phyloP scores from a whole-genome alignment of 805 yeast species.

The Huiozyma naganishii region DNA sequence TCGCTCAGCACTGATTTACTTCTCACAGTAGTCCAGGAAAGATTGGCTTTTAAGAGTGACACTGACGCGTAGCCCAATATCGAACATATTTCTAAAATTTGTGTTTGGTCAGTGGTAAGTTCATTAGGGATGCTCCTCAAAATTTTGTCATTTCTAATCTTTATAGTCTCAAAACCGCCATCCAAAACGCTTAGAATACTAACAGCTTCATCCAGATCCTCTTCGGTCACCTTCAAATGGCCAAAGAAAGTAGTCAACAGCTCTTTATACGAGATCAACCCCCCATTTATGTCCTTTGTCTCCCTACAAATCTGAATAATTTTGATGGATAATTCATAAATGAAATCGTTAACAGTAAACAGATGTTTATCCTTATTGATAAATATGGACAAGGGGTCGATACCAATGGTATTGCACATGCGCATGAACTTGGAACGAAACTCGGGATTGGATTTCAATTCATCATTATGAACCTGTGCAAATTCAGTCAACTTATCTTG shows the following conservation, averaged over 20 bases:
- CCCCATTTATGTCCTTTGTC: conserved; percentile 71
- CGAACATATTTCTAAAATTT: conserved; percentile 64
- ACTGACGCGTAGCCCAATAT: conserved; percentile 65
- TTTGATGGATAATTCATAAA: conserved; percentile 58
- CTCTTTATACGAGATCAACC: conserved; percentile 56
- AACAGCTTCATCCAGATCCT: conserved; percentile 50
- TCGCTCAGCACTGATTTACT: conserved; percentile 57
- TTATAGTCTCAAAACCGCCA: conserved; percentile 55
- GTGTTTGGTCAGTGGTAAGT: conserved; percentile 55
- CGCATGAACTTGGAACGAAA: conserved; percentile 62
- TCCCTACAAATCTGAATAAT: conserved; percentile 66
- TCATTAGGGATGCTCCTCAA: conserved; percentile 55
- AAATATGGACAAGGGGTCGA: conserved; percentile 56
- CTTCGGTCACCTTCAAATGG: conserved; percentile 27
- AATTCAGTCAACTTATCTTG: conserved; percentile 68
- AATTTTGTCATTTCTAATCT: conserved; percentile 42
- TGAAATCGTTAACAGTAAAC: conserved; percentile 37
- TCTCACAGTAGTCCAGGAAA: conserved; percentile 59
- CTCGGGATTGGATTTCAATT: conserved; percentile 51
- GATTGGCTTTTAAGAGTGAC: conserved; percentile 57
- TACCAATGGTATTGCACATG: conserved; percentile 71
- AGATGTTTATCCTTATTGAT: conserved; percentile 23
- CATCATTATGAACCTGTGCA: conserved; percentile 59
- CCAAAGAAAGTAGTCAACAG: conserved; percentile 27
- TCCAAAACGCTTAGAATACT: conserved; percentile 48